phyloP scores from a whole-genome alignment of 441 rosid species.

The Daphne laureola region DNA sequence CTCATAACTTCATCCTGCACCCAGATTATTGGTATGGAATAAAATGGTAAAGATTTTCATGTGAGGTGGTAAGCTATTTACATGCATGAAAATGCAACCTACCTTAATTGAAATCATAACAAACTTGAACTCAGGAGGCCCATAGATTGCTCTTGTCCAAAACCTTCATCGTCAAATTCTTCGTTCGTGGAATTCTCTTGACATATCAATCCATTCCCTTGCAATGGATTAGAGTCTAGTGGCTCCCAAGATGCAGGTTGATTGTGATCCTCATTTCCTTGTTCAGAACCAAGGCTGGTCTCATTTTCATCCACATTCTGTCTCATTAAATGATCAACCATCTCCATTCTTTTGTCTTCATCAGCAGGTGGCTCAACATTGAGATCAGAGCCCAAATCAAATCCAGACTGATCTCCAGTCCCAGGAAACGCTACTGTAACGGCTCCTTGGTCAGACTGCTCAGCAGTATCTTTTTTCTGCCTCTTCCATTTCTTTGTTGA shows the following conservation, averaged over 20 bases:
- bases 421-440: constrained; percentile 60
- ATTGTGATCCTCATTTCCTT: constrained; percentile 30
- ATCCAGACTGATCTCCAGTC: constrained; percentile 51
- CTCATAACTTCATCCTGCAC: no score
- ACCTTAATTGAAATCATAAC: constrained; percentile 40
- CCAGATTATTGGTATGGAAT: background rate
- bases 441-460: constrained; percentile 67
- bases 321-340: constrained; percentile 28
- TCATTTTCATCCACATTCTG: constrained; percentile 45
- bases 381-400: constrained; percentile 66
- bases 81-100: constrained; percentile 17
- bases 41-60: background rate
- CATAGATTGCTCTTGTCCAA: constrained; percentile 35
- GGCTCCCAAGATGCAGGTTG: constrained; percentile 56
- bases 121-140: constrained; percentile 46
- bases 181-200: constrained; percentile 87
- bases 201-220: constrained; percentile 55
- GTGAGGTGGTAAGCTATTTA: constrained; percentile 12
- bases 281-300: constrained; percentile 28
- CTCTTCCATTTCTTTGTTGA: constrained; percentile 99
- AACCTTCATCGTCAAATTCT: constrained; percentile 73
- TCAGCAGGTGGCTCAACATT: constrained; percentile 46
- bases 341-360: constrained; percentile 41
- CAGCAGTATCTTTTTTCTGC: constrained; percentile 78
- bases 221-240: constrained; percentile 34